Evolutionary conservation across 2,329 filamentous ascomycete species (phyloP), one percentile per base, ranked within the genome.

Genomic region (Clonostachys byssicola): DNA sequence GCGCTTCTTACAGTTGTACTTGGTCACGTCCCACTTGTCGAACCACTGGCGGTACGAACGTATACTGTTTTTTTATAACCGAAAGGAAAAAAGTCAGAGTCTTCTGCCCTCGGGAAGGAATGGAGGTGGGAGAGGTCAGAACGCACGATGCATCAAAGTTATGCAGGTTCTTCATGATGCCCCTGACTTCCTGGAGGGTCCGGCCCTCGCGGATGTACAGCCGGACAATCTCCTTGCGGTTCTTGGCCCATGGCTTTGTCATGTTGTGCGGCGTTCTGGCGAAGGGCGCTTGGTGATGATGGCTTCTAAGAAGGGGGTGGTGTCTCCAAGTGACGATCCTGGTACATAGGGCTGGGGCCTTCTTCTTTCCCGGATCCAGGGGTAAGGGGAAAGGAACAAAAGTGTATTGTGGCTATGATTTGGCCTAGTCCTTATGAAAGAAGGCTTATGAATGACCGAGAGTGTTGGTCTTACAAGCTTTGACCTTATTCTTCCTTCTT

Each of bases 21-120:
- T 78, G 53, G 60, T 57, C 40, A 75, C 52, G 5, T 61, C 54
- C 75, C 75, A 78, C 49, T 58, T 63, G 20, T 71, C 64, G 50
- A 78, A 67, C 36, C 71, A 65, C n/a, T 72, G 71, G 17, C 73
- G 64, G 53, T 77, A 78, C 4, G 74, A 72, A 45, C 75, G 70
- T n/a, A 62, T 65, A 14, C 62, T 64, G 30, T 35, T 20, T 12
- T 20, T 16, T 35, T 20, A 10, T 20, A 17, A 39, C 17, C n/a
- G 20, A 42, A 43, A 16, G 13, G 41, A 20, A 8, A 7, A 34
- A 33, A 8, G 8, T 13, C 23, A 30, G 35, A 23, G 23, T 13
- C 13, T 8, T 17, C 17, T 10, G 35, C 16, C 34, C 40, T n/a
- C 45, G 42, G n/a, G 20, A 30, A 30, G 45, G 45, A 42, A 42